Percentiles rank a stretch among this genome's conserved stretches.
Conservation (phyloP, 495 filamentous ascomycete genomes). For the Talaromyces liani region DNA sequence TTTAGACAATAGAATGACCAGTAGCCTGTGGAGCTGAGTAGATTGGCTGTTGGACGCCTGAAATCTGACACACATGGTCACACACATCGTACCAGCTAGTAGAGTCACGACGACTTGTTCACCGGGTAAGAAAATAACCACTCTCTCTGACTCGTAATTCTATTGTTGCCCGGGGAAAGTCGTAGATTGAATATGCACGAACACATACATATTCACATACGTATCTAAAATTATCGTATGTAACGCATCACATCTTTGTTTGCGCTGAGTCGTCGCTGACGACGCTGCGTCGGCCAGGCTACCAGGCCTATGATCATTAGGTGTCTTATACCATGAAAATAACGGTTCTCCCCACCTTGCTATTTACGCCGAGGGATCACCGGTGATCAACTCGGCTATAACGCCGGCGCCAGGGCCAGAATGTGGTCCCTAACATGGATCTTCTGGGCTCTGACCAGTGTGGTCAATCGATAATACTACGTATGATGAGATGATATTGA, state of each 20-base stretch:
- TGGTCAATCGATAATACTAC: neutral
- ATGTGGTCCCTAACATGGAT: neutral
- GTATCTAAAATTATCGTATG: neutral
- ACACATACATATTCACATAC: neutral
- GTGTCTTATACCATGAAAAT: neutral
- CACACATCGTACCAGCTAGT: neutral
- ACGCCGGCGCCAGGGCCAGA: neutral
- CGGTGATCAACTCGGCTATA: neutral
- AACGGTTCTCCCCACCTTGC: neutral
- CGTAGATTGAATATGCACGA: neutral
- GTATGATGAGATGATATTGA: neutral
- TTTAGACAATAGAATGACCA: neutral
- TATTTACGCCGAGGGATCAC: neutral
- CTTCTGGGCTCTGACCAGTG: neutral
- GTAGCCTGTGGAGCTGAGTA: neutral
- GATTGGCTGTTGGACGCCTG: neutral
- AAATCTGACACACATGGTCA: neutral
- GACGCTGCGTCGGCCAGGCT: neutral
- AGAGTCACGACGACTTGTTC: neutral
- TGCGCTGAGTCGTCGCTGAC: neutral
- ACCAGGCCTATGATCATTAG: neutral
- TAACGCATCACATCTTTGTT: neutral
- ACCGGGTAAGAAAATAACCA: neutral
- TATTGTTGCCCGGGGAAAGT: neutral
- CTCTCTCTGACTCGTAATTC: neutral